phyloP scores from a whole-genome alignment of 169 alveolate species.

The Cyclospora cayetanensis region DNA sequence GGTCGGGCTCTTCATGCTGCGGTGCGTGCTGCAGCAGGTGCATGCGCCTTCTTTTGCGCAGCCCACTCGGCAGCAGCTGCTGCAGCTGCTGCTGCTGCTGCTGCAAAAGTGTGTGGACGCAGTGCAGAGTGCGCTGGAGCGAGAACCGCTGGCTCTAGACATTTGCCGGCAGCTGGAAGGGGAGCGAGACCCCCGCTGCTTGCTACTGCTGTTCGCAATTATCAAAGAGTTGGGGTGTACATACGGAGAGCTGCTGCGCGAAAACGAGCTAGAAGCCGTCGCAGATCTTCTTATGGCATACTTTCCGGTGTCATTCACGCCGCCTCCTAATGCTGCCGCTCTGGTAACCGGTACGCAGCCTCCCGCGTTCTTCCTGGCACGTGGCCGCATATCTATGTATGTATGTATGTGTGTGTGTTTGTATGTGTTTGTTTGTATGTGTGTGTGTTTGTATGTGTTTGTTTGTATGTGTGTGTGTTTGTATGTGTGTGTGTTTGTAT shows the following conservation, averaged over 20 bases:
- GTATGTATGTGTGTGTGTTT: too few relatives aligned
- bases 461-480: too few relatives aligned
- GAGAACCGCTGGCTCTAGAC: background rate
- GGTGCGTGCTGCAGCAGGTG: constrained; percentile 37
- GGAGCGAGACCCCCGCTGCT: constrained; percentile 73
- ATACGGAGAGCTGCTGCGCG: background rate
- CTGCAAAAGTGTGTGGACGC: constrained; percentile 5
- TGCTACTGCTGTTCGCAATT: constrained; percentile 58
- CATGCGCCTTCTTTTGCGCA: constrained; percentile 61
- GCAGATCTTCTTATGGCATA: constrained; percentile 42
- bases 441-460: too few relatives aligned
- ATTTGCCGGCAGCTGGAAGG: constrained; percentile 65
- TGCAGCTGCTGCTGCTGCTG: constrained; percentile 44
- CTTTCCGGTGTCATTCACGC: constrained; percentile 64
- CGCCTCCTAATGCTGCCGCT: constrained; percentile 51
- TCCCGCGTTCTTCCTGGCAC: too few relatives aligned
- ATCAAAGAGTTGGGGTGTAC: constrained; percentile 2
- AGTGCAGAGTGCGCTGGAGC: background rate
- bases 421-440: too few relatives aligned
- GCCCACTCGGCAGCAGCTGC: constrained; percentile 52
- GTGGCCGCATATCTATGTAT: too few relatives aligned
- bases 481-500: too few relatives aligned
- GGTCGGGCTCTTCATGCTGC: background rate
- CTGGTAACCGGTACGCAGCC: constrained; percentile 62
- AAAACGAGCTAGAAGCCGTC: background rate